These are phyloP conservation scores for Fistulinella cinereoalba DNA, from an alignment of 1,284 basidiomycete species.

Conservation along the genomic window DNA sequence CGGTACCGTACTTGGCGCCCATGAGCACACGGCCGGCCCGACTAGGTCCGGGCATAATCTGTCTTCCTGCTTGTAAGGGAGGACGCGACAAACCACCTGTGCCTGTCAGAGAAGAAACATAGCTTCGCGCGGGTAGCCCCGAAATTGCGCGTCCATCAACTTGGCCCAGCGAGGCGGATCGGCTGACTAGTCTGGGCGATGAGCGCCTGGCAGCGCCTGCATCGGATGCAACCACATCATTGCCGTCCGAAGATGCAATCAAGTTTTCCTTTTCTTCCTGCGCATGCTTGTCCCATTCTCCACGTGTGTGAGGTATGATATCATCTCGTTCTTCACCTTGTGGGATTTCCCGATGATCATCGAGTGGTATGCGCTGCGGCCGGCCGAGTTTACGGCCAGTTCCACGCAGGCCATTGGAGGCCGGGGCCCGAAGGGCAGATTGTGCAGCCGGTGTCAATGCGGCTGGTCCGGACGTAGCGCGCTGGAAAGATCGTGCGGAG, in stretches of 20 bases:
- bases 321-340: constrained; percentile 40
- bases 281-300: constrained; percentile 27
- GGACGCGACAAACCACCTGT: constrained; percentile 24
- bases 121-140: constrained; percentile 31
- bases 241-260: constrained; percentile 25
- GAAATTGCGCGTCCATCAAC: constrained; percentile 35
- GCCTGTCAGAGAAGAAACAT: constrained; percentile 26
- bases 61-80: constrained; percentile 33
- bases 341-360: constrained; percentile 38
- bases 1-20: constrained; percentile 31
- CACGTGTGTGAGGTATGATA: constrained; percentile 21
- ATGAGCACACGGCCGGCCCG: constrained; percentile 37
- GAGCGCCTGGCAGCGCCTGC: constrained; percentile 17
- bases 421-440: constrained; percentile 23
- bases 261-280: constrained; percentile 35
- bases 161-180: constrained; percentile 33
- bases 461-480: constrained; percentile 57
- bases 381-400: constrained; percentile 36
- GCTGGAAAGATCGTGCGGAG: constrained; percentile 52
- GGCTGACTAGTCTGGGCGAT: constrained; percentile 28
- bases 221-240: constrained; percentile 27
- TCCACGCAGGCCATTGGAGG: constrained; percentile 34
- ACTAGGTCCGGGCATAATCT: constrained; percentile 37
- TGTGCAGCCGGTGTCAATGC: constrained; percentile 33
- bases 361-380: constrained; percentile 43